Evolutionary conservation across 139 green algal genomes (phyloP).

Genomic region (Chlorella ohadii): DNA sequence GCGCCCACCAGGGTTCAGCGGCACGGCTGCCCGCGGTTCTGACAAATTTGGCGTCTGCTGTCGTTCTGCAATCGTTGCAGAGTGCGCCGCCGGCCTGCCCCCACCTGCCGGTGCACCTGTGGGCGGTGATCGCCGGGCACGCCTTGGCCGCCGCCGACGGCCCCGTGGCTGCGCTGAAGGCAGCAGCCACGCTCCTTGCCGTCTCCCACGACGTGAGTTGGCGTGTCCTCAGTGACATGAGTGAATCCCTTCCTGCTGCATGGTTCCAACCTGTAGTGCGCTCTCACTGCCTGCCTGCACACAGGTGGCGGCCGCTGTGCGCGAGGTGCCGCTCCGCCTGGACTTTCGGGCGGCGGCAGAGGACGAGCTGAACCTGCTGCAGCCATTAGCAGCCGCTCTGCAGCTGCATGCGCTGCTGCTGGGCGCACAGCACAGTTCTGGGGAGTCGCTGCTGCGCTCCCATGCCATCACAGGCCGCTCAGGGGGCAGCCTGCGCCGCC

Average conservation of each 20-base stretch:
- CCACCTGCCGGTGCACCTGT: neutral
- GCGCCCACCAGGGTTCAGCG: too few relatives aligned
- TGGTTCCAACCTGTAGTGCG: too few relatives aligned
- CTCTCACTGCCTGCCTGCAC: too few relatives aligned
- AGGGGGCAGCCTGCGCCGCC: neutral
- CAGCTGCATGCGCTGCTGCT: constrained; percentile 5
- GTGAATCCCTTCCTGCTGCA: neutral
- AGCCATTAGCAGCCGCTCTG: neutral
- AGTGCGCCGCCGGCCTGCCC: neutral
- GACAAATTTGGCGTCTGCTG: too few relatives aligned
- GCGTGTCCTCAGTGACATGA: neutral
- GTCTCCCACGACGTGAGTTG: neutral
- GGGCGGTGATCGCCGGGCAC: neutral
- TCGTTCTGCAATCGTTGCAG: neutral
- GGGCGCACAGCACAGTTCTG: neutral
- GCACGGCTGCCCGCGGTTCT: neutral
- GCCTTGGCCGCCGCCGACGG: neutral
- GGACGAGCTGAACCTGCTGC: neutral
- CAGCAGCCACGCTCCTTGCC: neutral
- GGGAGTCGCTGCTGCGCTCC: neutral
- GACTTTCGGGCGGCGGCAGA: neutral
- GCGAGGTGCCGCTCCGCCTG: neutral
- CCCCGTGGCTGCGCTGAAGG: neutral
- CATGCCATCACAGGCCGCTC: neutral
- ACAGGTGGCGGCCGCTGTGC: neutral